Conservation (phyloP, 108 stramenopile genomes). For the Poteriospumella lacustris region DNA sequence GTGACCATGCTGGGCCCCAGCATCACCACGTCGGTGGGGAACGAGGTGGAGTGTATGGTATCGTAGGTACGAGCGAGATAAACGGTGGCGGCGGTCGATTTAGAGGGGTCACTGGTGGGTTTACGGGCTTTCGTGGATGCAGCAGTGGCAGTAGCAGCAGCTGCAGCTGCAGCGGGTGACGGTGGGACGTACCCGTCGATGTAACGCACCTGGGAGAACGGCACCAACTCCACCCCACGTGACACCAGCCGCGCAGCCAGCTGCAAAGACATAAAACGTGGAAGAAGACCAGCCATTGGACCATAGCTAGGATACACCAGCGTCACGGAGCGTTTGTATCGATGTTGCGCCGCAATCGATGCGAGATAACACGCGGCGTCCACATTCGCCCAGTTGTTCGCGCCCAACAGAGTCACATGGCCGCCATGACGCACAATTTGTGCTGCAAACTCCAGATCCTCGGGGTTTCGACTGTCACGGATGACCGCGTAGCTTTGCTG, state of each 20-base stretch:
- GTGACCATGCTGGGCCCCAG: neutral
- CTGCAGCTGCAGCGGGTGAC: too few species aligned
- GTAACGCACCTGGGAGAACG: neutral
- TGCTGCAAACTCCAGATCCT: too few species aligned
- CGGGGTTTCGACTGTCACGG: too few species aligned
- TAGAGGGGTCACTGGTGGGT: neutral
- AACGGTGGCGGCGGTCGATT: neutral
- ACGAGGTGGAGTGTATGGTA: neutral
- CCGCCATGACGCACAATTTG: too few species aligned
- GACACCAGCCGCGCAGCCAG: neutral
- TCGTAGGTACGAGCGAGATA: neutral
- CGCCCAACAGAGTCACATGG: too few species aligned
- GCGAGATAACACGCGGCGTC: neutral
- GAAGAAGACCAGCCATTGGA: neutral
- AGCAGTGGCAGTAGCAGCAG: too few species aligned
- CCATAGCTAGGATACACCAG: neutral
- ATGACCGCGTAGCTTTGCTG: too few species aligned
- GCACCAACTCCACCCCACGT: neutral
- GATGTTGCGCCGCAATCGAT: neutral
- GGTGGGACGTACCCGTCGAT: neutral
- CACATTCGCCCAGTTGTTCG: neutral
- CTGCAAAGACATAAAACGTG: neutral
- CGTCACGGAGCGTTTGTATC: neutral
- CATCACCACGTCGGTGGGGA: neutral
- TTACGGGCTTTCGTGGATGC: too few species aligned